Percentiles rank a stretch among this genome's conserved stretches.
Conservation (phyloP, 108 stramenopile species). For the Skeletonema menzelii region DNA sequence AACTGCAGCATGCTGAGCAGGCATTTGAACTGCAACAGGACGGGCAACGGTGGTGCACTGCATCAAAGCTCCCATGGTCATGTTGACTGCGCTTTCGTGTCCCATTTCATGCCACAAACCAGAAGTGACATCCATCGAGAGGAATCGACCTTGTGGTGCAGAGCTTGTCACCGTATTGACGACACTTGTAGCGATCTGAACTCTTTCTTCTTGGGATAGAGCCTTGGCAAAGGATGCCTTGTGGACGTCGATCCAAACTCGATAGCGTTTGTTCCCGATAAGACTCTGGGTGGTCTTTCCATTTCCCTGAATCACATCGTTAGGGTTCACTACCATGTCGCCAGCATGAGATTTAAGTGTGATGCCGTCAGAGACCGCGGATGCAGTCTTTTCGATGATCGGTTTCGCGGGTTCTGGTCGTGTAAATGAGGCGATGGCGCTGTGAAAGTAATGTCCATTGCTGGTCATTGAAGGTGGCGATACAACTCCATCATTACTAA, state of each 20-base stretch:
- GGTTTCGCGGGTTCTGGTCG: not conserved
- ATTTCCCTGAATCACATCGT: constrained; percentile 38
- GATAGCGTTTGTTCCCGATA: constrained; percentile 40
- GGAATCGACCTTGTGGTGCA: constrained; percentile 27
- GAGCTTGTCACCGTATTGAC: constrained; percentile 23
- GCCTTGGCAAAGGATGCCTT: constrained; percentile 30
- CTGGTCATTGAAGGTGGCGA: not conserved
- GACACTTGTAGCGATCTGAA: constrained; percentile 27
- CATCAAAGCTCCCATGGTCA: constrained; percentile 24
- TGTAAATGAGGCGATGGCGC: constrained; percentile 29
- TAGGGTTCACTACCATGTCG: constrained; percentile 24
- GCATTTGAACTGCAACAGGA: not conserved
- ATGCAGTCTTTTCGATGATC: not conserved
- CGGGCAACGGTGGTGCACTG: not conserved
- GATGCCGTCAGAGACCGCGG: not conserved
- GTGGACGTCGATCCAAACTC: constrained; percentile 40
- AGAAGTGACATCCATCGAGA: constrained; percentile 25
- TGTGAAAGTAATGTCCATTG: constrained; percentile 13
- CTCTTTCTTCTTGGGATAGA: constrained; percentile 1
- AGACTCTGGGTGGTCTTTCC: constrained; percentile 35
- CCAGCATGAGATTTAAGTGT: constrained; percentile 11
- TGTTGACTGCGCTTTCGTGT: constrained; percentile 16
- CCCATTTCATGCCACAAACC: constrained; percentile 36
- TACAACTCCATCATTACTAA: not conserved
- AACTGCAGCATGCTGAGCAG: not conserved